Evolutionary conservation across 2,329 filamentous ascomycete species (phyloP).

Genomic region (Phialophora tarda): DNA sequence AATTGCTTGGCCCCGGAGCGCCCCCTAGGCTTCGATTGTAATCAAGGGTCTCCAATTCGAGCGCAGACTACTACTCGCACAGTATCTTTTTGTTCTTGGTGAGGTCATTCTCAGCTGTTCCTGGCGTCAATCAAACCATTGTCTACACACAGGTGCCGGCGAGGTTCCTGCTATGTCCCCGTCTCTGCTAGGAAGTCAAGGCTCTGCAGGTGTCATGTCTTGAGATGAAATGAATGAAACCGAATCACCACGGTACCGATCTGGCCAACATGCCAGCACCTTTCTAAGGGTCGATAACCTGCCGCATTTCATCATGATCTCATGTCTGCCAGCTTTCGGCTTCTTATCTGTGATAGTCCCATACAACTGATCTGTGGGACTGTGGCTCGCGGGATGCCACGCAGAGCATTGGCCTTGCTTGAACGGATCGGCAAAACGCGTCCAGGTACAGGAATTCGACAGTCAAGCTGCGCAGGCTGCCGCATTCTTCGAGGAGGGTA

Average conservation of each 20-base stretch:
- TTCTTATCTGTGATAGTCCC: background rate
- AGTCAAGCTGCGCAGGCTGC: constrained; percentile 2
- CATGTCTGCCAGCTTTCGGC: background rate
- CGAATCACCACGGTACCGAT: background rate
- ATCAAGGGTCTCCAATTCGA: no score
- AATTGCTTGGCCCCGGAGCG: no score
- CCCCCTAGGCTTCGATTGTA: no score
- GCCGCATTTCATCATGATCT: constrained; percentile 1
- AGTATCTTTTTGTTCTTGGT: no score
- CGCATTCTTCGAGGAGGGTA: background rate
- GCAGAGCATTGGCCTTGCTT: background rate
- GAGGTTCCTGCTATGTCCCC: background rate
- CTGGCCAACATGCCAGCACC: background rate
- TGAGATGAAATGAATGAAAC: background rate
- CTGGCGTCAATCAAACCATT: background rate
- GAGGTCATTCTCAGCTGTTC: no score
- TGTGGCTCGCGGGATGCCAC: background rate
- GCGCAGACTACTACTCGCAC: no score
- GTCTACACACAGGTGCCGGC: background rate
- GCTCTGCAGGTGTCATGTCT: background rate
- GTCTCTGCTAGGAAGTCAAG: background rate
- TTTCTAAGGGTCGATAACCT: background rate
- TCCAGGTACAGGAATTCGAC: background rate
- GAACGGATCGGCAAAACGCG: background rate
- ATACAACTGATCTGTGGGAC: background rate